Evolutionary conservation across 352 stramenopile species (phyloP), one percentile per base, ranked within the genome.

Genomic region (Phytophthora sansomeana): DNA sequence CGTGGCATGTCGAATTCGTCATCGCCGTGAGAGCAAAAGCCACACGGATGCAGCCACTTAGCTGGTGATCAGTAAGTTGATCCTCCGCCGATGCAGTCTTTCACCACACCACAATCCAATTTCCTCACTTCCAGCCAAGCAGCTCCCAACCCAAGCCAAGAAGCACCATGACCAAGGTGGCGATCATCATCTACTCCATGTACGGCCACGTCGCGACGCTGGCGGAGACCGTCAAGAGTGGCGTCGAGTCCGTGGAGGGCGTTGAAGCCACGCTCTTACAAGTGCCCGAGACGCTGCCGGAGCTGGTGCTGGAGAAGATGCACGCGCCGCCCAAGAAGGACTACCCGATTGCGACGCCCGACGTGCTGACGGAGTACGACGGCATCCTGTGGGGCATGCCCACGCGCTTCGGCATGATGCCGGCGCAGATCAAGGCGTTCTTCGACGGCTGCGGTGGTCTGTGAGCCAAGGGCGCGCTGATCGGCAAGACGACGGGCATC

Each of bases 181-280:
- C 78, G 7, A 86, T 94, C 68, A 58, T 94, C 56, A 89, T 86
- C 69, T 93, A 93, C 77, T 90, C 75, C 61, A 83, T 88, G 24
- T 95, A 97, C 72, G 87, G 88, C 28, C 90, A 96, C 73, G 76
- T 95, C 50, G 64, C 60, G 24, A 80, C 63, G 41, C 71, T 97
- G 66, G 85, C 87, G 16, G 69, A 87, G 42, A 42, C 74, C n/a
- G 52, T 96, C 41, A 89, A 89, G 65, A 73, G 77, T 19, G 89
- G 87, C 54, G 67, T 95, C 21, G 81, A 92, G 54, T 72, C 69
- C 28, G 66, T 71, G 19, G 63, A 72, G 6, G 89, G 81, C 46
- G n/a, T n/a, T n/a, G n/a, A n/a, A n/a, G n/a, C n/a, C n/a, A n/a
- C n/a, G n/a, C n/a, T n/a, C n/a, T n/a, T n/a, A n/a, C n/a, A n/a